phyloP scores from a whole-genome alignment of 2,329 filamentous ascomycete species.

The Dothistroma septosporum region DNA sequence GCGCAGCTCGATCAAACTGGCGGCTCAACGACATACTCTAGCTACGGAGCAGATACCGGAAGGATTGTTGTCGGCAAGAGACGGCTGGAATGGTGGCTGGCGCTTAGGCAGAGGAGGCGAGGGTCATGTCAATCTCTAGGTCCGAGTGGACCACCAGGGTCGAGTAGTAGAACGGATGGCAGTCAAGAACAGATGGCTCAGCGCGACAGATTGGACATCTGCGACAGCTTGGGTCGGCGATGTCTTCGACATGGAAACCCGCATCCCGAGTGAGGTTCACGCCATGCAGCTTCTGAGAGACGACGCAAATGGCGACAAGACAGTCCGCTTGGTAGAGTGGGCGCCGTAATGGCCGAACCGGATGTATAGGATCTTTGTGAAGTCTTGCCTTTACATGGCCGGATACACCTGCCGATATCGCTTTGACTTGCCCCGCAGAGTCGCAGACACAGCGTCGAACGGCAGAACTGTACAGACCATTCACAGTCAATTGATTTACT shows the following conservation, averaged over 20 bases:
- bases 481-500: too few species aligned
- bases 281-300: background rate
- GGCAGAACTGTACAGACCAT: background rate
- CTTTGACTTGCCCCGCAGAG: background rate
- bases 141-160: background rate
- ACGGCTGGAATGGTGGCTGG: background rate
- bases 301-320: background rate
- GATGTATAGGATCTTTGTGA: background rate
- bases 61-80: background rate
- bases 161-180: background rate
- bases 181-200: background rate
- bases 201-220: background rate
- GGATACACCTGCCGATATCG: background rate
- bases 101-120: background rate
- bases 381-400: background rate
- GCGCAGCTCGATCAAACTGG: background rate
- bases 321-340: background rate
- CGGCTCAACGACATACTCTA: background rate
- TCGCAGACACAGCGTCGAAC: background rate
- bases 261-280: background rate
- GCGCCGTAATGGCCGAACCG: background rate
- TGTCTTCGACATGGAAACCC: background rate
- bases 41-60: background rate
- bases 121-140: background rate
- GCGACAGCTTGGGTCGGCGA: background rate